Base-by-base conservation (phyloP, 352 stramenopile genomes). In the Hyaloperonospora arabidopsidis region DNA sequence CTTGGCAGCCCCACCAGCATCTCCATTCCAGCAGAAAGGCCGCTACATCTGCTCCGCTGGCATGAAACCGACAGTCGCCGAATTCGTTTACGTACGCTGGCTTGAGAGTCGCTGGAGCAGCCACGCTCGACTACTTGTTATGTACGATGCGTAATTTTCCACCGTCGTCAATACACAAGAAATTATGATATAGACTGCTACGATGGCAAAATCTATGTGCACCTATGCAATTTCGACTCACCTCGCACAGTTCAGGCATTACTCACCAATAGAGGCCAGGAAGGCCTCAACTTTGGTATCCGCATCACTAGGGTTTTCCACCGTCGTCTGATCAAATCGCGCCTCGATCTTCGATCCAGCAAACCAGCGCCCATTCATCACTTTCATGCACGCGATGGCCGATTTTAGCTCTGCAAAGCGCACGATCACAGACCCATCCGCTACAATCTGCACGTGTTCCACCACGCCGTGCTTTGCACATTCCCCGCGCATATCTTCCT, bases 331-430 rank as follows among this genome's bases (percentile, higher is more conserved):
- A 32, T 90, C 74, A 43, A 89, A 87, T 17, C 49, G 41, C 28
- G 81, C 79, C 48, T 72, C 62, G 45, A 93, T 70, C 57, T 89
- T 67, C 11, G 72, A 68, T 1, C 84, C 81, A 45, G 74, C 79
- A 62, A 93, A 93, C 79, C 79, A 93, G 13, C 84, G 75, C 0
- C 72, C 72, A 35, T 89, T 61, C 79, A 90, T 89, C 46, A 75
- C 75, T 49, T 85, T 68, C n/a, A 88, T 60, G 34, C 84, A 93
- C 47, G 79, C 65, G 48, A 87, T 82, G 29, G 81, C 76, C n/a
- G 67, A 61, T 3, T 72, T 57, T 4, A 89, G 54, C 17, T 62
- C 57, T 2, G 54, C 50, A 54, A 87, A 93, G 7, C 75, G 75
- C 34, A 93, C 68, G 41, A 82, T 52, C 28, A 89, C 79, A 0